phyloP scores from a whole-genome alignment of 306 rosid species.

The Acacia melanoxylon region DNA sequence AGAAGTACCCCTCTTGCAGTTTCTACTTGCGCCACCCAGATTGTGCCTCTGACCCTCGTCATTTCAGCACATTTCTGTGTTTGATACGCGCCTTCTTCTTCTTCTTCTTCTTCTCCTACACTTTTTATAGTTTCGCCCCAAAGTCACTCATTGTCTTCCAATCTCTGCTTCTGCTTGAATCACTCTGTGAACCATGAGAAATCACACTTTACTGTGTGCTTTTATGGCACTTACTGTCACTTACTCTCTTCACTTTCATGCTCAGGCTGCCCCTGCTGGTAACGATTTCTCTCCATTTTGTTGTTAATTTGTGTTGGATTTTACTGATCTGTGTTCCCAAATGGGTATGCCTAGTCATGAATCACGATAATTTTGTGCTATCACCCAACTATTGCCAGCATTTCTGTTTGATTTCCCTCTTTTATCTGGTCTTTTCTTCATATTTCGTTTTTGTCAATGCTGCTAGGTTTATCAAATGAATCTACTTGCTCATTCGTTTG shows the following conservation, averaged over 20 bases:
- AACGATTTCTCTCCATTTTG: constrained; percentile 22
- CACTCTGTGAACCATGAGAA: constrained; percentile 50
- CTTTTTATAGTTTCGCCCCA: constrained; percentile 7
- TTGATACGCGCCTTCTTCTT: constrained; percentile 6
- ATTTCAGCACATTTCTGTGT: not conserved
- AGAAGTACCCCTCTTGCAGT: constrained; percentile 22
- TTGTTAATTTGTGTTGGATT: constrained; percentile 10
- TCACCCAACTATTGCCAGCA: not conserved
- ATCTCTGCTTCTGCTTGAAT: not conserved
- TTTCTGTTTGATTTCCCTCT: not conserved
- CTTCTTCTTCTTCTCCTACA: not conserved
- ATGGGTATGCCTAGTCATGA: constrained; percentile 40
- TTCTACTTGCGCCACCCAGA: not conserved
- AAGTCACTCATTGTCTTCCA: not conserved
- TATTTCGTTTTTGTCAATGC: not conserved
- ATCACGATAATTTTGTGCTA: not conserved
- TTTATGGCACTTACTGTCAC: constrained; percentile 35
- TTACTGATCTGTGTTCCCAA: constrained; percentile 24
- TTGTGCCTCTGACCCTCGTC: not conserved
- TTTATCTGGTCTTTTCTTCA: not conserved
- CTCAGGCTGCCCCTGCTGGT: constrained; percentile 92
- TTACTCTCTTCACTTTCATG: constrained; percentile 54
- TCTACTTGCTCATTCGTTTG: not conserved
- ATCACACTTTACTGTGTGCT: constrained; percentile 37
- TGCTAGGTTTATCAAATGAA: constrained; percentile 5